Conservation (phyloP, 441 rosid genomes). For the Populus hybrid region DNA sequence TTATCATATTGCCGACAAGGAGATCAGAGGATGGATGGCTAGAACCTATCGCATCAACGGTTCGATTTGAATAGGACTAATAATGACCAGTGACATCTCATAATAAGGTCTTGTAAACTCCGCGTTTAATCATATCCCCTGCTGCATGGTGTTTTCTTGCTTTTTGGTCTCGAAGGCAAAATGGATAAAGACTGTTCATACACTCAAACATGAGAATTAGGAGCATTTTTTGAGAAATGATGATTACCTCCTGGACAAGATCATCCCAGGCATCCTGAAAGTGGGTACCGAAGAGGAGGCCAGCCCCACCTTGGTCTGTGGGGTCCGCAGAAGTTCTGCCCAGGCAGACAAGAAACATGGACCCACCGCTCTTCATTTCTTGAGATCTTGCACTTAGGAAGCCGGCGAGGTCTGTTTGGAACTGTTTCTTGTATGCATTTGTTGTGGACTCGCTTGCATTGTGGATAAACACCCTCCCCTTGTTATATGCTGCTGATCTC, state of each 20-base stretch:
- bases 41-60: conserved; percentile 28
- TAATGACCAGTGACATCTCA: conserved; percentile 35
- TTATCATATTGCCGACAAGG: conserved; percentile 42
- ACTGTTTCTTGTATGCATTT: conserved; percentile 72
- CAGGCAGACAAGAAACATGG: conserved; percentile 89
- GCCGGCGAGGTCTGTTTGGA: conserved; percentile 66
- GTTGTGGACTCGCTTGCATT: conserved; percentile 54
- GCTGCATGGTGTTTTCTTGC: conserved; percentile 32
- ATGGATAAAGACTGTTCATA: not conserved
- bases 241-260: conserved; percentile 84
- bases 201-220: not conserved
- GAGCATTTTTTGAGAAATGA: not conserved
- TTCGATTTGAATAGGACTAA: conserved; percentile 20
- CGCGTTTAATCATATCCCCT: conserved; percentile 27
- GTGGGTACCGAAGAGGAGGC: conserved; percentile 91
- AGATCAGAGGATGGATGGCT: conserved; percentile 21
- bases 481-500: conserved; percentile 71
- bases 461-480: conserved; percentile 76
- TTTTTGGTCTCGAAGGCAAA: conserved; percentile 37
- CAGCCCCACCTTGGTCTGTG: conserved; percentile 93
- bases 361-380: conserved; percentile 81
- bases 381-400: conserved; percentile 66
- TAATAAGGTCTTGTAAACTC: conserved; percentile 18
- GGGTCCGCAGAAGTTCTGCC: conserved; percentile 91
- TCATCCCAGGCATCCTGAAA: conserved; percentile 99